These are phyloP conservation scores for Plasmodium gonderi DNA, from an alignment of 169 alveolate species.

Conservation along the genomic window DNA sequence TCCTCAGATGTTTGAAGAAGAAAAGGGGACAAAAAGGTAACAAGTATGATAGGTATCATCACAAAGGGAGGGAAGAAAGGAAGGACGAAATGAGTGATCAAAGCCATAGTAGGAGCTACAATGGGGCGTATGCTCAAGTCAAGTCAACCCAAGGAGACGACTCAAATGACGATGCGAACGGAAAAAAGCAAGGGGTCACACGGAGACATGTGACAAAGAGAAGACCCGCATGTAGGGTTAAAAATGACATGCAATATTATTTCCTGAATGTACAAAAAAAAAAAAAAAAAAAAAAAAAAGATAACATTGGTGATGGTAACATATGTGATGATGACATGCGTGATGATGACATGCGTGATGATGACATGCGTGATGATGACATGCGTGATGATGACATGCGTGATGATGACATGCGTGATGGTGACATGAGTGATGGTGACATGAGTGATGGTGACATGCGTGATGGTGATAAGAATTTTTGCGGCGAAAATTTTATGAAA, in stretches of 20 bases:
- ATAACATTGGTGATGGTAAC: too few relatives aligned
- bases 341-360: too few relatives aligned
- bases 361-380: too few relatives aligned
- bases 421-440: neutral
- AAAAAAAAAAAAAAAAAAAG: neutral
- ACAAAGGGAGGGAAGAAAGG: neutral
- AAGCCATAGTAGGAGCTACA: neutral
- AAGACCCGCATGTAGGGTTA: constrained; percentile 66
- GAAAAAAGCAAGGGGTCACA: neutral
- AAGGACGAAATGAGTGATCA: neutral
- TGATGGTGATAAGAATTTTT: neutral
- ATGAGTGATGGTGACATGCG: neutral
- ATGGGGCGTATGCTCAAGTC: neutral
- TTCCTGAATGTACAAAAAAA: neutral
- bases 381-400: too few relatives aligned
- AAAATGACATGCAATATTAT: constrained; percentile 72
- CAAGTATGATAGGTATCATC: neutral
- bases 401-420: too few relatives aligned
- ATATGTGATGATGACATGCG: too few relatives aligned
- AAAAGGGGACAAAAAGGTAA: neutral
- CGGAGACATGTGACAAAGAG: constrained; percentile 22
- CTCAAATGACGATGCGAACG: neutral
- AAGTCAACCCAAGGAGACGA: neutral
- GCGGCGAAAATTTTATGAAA: neutral
- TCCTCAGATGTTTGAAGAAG: constrained; percentile 33